Conservation (phyloP, 345 rosid species). For the Populus simonii region DNA sequence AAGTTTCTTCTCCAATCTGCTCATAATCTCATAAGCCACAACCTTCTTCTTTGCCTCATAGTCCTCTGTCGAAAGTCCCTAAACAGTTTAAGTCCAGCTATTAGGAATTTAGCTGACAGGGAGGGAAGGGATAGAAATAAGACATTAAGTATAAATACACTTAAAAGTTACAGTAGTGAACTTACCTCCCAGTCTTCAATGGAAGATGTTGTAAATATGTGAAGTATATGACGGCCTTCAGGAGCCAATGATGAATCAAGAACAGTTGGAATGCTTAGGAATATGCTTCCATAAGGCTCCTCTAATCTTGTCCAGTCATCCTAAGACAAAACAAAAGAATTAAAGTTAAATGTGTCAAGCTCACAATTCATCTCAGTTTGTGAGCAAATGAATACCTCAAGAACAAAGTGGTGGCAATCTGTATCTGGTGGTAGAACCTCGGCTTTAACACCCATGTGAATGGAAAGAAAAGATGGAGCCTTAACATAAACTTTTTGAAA, state of each 20-base stretch:
- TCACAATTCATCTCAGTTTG: neutral
- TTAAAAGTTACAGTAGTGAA: neutral
- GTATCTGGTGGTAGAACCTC: slow-evolving; percentile 80
- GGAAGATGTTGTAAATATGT: slow-evolving; percentile 81
- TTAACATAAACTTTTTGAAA: slow-evolving; percentile 83
- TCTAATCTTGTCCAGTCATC: slow-evolving; percentile 72
- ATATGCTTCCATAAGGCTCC: slow-evolving; percentile 87
- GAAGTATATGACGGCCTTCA: slow-evolving; percentile 74
- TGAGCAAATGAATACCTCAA: slow-evolving; percentile 58
- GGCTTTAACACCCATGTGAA: slow-evolving; percentile 92
- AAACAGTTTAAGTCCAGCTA: slow-evolving; percentile 13
- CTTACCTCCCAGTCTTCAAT: slow-evolving; percentile 87
- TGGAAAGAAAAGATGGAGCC: slow-evolving; percentile 98
- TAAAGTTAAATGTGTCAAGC: neutral
- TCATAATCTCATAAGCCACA: slow-evolving; percentile 57
- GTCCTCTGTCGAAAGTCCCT: slow-evolving; percentile 74
- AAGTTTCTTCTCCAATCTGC: slow-evolving; percentile 76
- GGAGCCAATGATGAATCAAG: slow-evolving; percentile 92
- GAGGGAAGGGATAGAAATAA: neutral
- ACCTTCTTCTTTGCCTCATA: slow-evolving; percentile 75
- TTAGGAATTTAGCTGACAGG: neutral
- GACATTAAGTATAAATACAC: neutral
- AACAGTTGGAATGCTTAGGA: slow-evolving; percentile 91
- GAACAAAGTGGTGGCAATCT: slow-evolving; percentile 93
- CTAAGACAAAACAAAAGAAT: slow-evolving; percentile 31